A percentile compares a stretch with the other conserved stretches of the same genome.
Evolutionary conservation across 306 rosid species (phyloP).

Genomic region (Abrus pulchellus): DNA sequence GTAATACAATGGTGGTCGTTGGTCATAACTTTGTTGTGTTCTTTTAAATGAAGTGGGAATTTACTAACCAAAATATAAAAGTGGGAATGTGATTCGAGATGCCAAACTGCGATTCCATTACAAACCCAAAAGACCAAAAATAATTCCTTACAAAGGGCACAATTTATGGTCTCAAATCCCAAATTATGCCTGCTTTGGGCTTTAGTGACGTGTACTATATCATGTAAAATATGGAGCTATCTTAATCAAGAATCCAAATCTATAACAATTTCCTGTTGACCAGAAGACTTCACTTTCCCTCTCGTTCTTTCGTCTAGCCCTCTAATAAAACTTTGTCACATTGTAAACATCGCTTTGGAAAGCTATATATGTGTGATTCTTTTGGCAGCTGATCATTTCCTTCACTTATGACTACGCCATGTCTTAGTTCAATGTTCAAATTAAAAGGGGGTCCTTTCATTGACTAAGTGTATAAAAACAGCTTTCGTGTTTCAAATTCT

Average conservation of each 20-base stretch:
- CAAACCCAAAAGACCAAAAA: slow-evolving; percentile 1
- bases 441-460: background rate
- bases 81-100: slow-evolving; percentile 8
- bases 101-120: slow-evolving; percentile 20
- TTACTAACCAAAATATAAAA: background rate
- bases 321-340: background rate
- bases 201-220: background rate
- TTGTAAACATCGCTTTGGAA: background rate
- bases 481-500: background rate
- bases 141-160: background rate
- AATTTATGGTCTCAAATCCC: background rate
- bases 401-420: background rate
- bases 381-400: background rate
- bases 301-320: background rate
- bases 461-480: background rate
- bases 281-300: background rate
- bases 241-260: slow-evolving; percentile 25
- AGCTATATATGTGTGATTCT: background rate
- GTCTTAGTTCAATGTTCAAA: slow-evolving; percentile 3
- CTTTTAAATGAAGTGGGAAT: background rate
- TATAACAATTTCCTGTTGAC: background rate
- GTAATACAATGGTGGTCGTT: background rate
- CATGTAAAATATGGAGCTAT: background rate
- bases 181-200: background rate
- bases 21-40: slow-evolving; percentile 2